These are phyloP conservation scores for Plasmodium billcollinsi DNA, from an alignment of 169 alveolate genomes.

Conservation along the genomic window DNA sequence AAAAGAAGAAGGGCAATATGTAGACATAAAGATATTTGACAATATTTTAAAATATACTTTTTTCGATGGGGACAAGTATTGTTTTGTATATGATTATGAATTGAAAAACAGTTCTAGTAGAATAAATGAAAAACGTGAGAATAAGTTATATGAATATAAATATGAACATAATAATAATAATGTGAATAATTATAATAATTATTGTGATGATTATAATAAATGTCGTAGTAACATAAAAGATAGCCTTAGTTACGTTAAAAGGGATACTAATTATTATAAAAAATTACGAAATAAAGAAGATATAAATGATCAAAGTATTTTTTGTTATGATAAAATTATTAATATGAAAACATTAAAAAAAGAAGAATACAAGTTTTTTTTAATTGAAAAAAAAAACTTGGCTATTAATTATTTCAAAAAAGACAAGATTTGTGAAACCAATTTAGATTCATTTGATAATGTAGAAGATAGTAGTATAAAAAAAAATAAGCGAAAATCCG, in stretches of 20 bases:
- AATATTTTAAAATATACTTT: slow-evolving; percentile 58
- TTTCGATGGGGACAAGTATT: slow-evolving; percentile 74
- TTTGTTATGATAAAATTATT: slow-evolving; percentile 38
- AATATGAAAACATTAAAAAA: slow-evolving; percentile 29
- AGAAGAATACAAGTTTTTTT: slow-evolving; percentile 38
- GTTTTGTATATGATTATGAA: slow-evolving; percentile 29
- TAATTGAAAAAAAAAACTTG: slow-evolving; percentile 8
- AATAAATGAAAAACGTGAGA: background rate
- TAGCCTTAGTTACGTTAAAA: background rate
- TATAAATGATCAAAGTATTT: slow-evolving; percentile 11
- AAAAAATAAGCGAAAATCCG: slow-evolving; percentile 13
- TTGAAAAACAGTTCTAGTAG: background rate
- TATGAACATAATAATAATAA: background rate
- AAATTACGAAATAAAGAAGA: background rate
- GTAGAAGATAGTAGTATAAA: background rate
- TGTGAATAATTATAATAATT: background rate
- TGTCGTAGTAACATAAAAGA: background rate
- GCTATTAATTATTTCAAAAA: background rate
- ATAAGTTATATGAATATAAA: background rate
- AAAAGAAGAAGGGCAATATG: background rate
- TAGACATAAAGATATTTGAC: slow-evolving; percentile 55
- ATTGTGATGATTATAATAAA: background rate
- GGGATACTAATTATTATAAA: background rate
- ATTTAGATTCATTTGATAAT: background rate
- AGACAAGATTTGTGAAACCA: background rate